Evolutionary conservation across 495 filamentous ascomycete species (phyloP), one percentile per base, ranked within the genome.

Genomic region (Penicillium lagena): DNA sequence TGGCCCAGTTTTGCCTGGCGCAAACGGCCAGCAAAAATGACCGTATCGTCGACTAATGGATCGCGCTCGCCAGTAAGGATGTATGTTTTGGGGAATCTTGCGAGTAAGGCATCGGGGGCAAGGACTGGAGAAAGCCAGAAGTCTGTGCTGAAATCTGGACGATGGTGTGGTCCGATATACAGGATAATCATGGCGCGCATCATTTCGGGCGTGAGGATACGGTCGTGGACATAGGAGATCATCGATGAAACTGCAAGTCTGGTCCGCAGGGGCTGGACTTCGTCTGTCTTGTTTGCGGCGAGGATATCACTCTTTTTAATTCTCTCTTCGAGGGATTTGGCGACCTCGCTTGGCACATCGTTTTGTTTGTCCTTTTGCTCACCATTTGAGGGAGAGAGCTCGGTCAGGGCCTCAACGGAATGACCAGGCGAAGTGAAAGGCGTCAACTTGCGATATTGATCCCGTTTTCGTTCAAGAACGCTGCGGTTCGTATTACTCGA

Each of bases 111-210:
- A 51, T 96, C 90, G 0, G 93, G 94, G 0, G 93, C 90, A 4
- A 95, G 75, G 12, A 96, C 81, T 1, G 93, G 94, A 0, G 83
- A 93, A 8, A 98, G 79, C 1, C 93, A 74, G 62, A 86, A 96
- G 62, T 98, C 94, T 9, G 86, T 89, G 27, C 76, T 77, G 67
- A 98, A 97, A 60, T 96, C 89, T 7, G 93, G 93, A 1, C 89
- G 82, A 66, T 90, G 84, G 58, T 95, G 82, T 0, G 91, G 90
- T 12, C 93, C 94, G 50, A 98, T 85, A 59, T 98, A 98, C 14
- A 98, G 76, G 62, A 98, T 95, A 46, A 98, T 93, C 93, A 98
- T 97, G 28, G 90, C 90, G 40, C 93, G 85, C 85, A 97, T 96
- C 89, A 98, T 95, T 61, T 97, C 94, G 1, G 93, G 94, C 0